Percentiles rank a stretch among this genome's conserved stretches.
These are phyloP conservation scores for Phytophthora podocarpi DNA, from an alignment of 352 stramenopile species.

Conservation along the genomic window DNA sequence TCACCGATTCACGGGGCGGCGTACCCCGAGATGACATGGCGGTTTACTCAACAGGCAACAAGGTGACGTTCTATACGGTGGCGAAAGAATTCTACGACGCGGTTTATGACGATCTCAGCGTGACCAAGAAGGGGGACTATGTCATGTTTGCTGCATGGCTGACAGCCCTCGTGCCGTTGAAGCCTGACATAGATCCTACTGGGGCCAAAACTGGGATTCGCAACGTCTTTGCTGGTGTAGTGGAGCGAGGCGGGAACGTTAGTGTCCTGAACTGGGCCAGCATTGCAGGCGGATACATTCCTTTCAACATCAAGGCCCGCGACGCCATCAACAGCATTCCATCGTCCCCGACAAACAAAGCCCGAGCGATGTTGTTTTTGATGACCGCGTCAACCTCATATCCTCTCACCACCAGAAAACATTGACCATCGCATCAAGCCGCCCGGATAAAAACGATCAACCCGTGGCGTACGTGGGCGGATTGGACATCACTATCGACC, in stretches of 20 bases:
- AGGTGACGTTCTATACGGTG: conserved; percentile 35
- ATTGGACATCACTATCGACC: conserved; percentile 56
- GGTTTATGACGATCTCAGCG: conserved; percentile 41
- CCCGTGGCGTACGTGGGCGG: conserved; percentile 57
- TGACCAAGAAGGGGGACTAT: conserved; percentile 11
- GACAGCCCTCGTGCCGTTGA: conserved; percentile 40
- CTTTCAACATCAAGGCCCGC: conserved; percentile 38
- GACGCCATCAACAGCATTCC: conserved; percentile 47
- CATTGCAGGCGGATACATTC: conserved; percentile 18
- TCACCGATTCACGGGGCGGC: neutral
- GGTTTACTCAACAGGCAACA: conserved; percentile 36
- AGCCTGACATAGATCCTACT: conserved; percentile 24
- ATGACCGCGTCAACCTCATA: no score
- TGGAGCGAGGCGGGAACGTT: conserved; percentile 37
- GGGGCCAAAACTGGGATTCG: conserved; percentile 31
- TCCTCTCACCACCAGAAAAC: conserved; percentile 62
- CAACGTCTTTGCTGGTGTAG: conserved; percentile 26
- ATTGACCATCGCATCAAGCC: conserved; percentile 33
- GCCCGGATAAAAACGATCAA: conserved; percentile 10
- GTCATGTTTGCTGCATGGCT: conserved; percentile 47
- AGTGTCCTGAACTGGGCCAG: conserved; percentile 55
- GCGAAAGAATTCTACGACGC: conserved; percentile 45
- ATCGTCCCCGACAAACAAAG: conserved; percentile 21
- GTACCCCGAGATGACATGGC: conserved; percentile 31
- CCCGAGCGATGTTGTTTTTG: conserved; percentile 41